These are phyloP conservation scores for Crepidotus variabilis DNA, from an alignment of 768 basidiomycete genomes.

Conservation along the genomic window DNA sequence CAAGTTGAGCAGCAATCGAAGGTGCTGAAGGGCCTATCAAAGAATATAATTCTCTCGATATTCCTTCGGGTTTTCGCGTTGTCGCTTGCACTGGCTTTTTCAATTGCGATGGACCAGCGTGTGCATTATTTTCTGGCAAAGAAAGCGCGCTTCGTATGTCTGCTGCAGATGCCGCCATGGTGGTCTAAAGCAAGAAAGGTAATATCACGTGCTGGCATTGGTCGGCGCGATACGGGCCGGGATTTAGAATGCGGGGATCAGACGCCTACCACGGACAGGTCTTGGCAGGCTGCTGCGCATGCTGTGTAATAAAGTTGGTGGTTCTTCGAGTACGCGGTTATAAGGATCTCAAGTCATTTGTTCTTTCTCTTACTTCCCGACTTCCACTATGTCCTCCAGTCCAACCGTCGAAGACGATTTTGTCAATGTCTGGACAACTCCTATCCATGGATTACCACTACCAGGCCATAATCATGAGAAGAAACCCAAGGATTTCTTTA, in stretches of 20 bases:
- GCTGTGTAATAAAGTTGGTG: too few relatives aligned
- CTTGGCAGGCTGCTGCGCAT: too few relatives aligned
- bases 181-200: slow-evolving; percentile 14
- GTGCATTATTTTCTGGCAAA: slow-evolving; percentile 42
- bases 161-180: slow-evolving; percentile 68
- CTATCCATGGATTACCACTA: too few relatives aligned
- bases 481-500: slow-evolving; percentile 36
- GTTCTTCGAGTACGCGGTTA: too few relatives aligned
- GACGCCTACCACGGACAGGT: too few relatives aligned
- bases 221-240: background rate
- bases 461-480: too few relatives aligned
- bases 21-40: slow-evolving; percentile 95
- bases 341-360: too few relatives aligned
- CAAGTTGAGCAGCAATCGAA: slow-evolving; percentile 71
- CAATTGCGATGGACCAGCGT: slow-evolving; percentile 40
- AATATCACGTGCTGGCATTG: slow-evolving; percentile 20
- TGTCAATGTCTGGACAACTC: too few relatives aligned
- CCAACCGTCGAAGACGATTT: too few relatives aligned
- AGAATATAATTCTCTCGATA: slow-evolving; percentile 88
- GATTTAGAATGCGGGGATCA: too few relatives aligned
- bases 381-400: too few relatives aligned
- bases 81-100: slow-evolving; percentile 40
- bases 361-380: too few relatives aligned
- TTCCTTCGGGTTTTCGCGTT: slow-evolving; percentile 78
- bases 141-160: slow-evolving; percentile 86